phyloP scores from a whole-genome alignment of 2,329 filamentous ascomycete genomes.

The Aureobasidium sp. region DNA sequence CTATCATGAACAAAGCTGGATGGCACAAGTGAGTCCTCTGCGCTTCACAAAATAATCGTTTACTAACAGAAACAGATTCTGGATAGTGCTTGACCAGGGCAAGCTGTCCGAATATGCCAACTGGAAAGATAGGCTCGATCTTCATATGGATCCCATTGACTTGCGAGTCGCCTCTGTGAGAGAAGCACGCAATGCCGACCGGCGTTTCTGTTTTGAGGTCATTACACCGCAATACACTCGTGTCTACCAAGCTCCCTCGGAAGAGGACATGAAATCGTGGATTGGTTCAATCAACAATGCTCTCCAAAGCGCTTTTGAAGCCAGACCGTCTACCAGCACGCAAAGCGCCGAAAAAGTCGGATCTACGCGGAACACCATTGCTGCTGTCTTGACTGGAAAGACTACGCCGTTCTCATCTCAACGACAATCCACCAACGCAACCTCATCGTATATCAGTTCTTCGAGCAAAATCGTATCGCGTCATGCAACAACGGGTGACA shows the following conservation, averaged over 20 bases:
- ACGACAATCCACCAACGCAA: slow-evolving; percentile 29
- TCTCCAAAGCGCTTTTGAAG: slow-evolving; percentile 88
- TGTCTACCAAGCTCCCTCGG: slow-evolving; percentile 94
- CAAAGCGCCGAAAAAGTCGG: slow-evolving; percentile 40
- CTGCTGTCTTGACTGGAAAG: slow-evolving; percentile 87
- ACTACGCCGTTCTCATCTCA: slow-evolving; percentile 62
- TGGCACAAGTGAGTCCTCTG: slow-evolving; percentile 82
- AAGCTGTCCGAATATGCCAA: slow-evolving; percentile 98
- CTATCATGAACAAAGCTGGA: slow-evolving; percentile 88
- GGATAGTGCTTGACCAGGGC: slow-evolving; percentile 95
- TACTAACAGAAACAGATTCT: slow-evolving; percentile 57
- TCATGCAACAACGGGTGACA: slow-evolving; percentile 83
- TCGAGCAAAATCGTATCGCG: slow-evolving; percentile 56
- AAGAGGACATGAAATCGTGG: slow-evolving; percentile 97
- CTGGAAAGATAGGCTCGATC: slow-evolving; percentile 94
- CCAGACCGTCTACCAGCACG: slow-evolving; percentile 41
- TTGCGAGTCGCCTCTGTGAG: slow-evolving; percentile 93
- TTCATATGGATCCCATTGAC: slow-evolving; percentile 98
- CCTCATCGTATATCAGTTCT: not conserved
- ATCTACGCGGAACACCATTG: slow-evolving; percentile 73
- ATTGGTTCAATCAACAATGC: slow-evolving; percentile 96
- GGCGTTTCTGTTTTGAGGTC: slow-evolving; percentile 95
- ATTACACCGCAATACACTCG: slow-evolving; percentile 94
- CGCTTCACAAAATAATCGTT: slow-evolving; percentile 21
- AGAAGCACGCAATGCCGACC: slow-evolving; percentile 87